Evolutionary conservation across 257 asterid genomes (phyloP).

Genomic region (Jacaranda copaia): DNA sequence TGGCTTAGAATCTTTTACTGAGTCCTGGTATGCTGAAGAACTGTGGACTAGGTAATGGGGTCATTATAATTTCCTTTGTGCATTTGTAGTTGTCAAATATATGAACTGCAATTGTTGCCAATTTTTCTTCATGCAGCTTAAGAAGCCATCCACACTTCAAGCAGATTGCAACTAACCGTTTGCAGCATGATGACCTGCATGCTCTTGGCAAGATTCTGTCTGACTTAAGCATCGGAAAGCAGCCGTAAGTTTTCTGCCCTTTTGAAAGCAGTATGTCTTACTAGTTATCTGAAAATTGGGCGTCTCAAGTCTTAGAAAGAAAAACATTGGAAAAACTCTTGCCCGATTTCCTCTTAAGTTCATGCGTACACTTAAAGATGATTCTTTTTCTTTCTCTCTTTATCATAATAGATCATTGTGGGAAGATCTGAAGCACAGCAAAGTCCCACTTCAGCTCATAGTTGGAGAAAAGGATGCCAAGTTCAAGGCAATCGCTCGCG

Average conservation of each 20-base stretch:
- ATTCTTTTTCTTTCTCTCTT: not conserved
- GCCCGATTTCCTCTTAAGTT: not conserved
- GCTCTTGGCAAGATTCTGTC: conserved; percentile 74
- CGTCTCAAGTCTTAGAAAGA: too few species aligned
- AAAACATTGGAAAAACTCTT: too few species aligned
- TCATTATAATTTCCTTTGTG: not conserved
- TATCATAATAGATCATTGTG: conserved; percentile 68
- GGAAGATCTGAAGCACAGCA: conserved; percentile 83
- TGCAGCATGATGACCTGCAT: conserved; percentile 70
- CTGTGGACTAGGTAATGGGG: conserved; percentile 79
- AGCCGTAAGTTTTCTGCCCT: conserved; percentile 63
- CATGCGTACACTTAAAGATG: not conserved
- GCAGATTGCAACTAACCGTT: conserved; percentile 54
- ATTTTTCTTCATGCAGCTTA: conserved; percentile 59
- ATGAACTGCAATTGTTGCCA: conserved; percentile 7
- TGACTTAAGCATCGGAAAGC: conserved; percentile 88
- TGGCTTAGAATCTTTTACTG: conserved; percentile 72
- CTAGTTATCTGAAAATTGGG: too few species aligned
- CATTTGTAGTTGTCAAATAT: not conserved
- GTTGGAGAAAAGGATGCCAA: conserved; percentile 87
- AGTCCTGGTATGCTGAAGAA: conserved; percentile 85
- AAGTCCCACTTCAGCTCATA: conserved; percentile 67
- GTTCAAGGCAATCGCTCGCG: conserved; percentile 70
- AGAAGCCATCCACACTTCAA: conserved; percentile 82
- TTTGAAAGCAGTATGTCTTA: too few species aligned